These are phyloP conservation scores for Capniomyces stellatus DNA, from an alignment of 371 early-diverging fungal genomes.

Conservation along the genomic window DNA sequence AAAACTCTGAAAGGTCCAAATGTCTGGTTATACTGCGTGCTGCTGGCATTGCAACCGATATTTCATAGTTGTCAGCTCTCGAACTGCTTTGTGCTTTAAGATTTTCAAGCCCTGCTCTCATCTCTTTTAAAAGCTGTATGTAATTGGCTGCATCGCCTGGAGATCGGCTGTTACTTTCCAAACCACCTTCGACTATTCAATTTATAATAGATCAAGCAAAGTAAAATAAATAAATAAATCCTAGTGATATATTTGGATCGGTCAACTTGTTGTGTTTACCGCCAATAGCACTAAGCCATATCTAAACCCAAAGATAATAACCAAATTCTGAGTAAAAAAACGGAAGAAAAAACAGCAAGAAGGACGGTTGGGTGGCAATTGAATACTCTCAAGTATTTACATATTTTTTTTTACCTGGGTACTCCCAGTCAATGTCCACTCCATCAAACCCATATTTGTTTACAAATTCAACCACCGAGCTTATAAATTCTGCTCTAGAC, in stretches of 20 bases:
- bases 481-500: constrained; percentile 16
- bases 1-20: constrained; percentile 38
- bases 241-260: no score
- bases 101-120: constrained; percentile 43
- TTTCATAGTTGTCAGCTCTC: constrained; percentile 27
- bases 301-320: no score
- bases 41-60: constrained; percentile 48
- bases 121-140: constrained; percentile 42
- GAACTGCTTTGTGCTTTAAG: constrained; percentile 17
- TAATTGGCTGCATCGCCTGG: constrained; percentile 56
- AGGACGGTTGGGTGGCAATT: no score
- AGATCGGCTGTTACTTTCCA: constrained; percentile 30
- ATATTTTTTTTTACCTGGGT: constrained; percentile 38
- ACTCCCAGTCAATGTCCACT: constrained; percentile 72
- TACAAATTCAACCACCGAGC: constrained; percentile 13
- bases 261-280: no score
- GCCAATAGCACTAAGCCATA: no score
- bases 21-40: constrained; percentile 36
- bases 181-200: constrained; percentile 31
- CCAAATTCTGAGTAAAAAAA: no score
- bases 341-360: no score
- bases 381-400: no score
- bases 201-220: not conserved
- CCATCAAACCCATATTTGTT: constrained; percentile 20
- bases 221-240: no score